Conservation (phyloP, 345 rosid genomes). For the Mercurialis annua region DNA sequence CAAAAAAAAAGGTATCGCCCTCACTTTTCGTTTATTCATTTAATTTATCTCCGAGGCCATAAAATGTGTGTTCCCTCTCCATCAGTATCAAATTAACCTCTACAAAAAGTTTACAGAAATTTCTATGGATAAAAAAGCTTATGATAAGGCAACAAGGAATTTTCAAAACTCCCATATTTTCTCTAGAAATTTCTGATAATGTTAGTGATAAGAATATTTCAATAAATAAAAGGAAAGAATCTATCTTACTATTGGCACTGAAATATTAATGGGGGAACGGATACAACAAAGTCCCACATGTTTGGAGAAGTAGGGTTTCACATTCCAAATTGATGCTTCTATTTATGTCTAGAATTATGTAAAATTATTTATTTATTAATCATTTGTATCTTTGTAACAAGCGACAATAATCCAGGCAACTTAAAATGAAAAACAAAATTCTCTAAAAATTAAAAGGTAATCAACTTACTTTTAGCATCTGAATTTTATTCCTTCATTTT, state of each 20-base stretch:
- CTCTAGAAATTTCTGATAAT: too few species aligned
- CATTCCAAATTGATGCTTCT: neutral
- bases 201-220: too few species aligned
- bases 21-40: neutral
- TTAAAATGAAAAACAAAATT: neutral
- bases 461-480: neutral
- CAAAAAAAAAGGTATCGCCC: conserved; percentile 3
- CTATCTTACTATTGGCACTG: too few species aligned
- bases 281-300: neutral
- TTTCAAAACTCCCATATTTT: too few species aligned
- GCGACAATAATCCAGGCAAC: neutral
- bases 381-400: neutral
- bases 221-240: too few species aligned
- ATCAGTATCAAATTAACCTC: neutral
- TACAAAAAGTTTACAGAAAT: neutral
- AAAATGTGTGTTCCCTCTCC: neutral
- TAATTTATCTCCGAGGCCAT: too few species aligned
- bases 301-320: neutral
- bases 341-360: too few species aligned
- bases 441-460: neutral
- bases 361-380: too few species aligned
- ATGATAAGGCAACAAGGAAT: too few species aligned
- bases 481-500: neutral
- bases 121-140: neutral
- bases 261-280: too few species aligned